Evolutionary conservation across 345 rosid genomes (phyloP).

Genomic region (Rhodomyrtus tomentosa): DNA sequence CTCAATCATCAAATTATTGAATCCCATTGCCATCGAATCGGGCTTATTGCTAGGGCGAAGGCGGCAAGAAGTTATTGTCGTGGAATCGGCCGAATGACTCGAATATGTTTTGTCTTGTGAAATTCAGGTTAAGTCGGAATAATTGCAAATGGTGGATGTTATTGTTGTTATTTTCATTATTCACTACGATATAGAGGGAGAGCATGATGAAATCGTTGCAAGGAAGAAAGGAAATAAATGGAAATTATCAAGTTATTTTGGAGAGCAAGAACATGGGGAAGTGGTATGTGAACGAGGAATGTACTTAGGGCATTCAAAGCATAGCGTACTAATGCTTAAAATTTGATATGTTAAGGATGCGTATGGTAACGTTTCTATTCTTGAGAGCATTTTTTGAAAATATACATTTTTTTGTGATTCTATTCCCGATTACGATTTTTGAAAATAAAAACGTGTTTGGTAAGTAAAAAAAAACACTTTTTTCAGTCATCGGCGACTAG

Average conservation of each 20-base stretch:
- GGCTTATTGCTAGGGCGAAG: not conserved
- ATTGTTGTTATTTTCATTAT: not conserved
- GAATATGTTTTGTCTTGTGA: accelerated
- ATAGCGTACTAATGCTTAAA: too few relatives aligned
- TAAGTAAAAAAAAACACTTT: too few relatives aligned
- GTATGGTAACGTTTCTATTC: too few relatives aligned
- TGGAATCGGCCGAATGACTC: not conserved
- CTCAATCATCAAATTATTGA: not conserved
- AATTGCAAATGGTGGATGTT: accelerated
- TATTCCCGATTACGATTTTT: too few relatives aligned
- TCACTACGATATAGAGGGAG: not conserved
- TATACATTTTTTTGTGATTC: too few relatives aligned
- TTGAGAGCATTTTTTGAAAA: too few relatives aligned
- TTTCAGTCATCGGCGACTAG: too few relatives aligned
- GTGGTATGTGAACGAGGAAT: not conserved
- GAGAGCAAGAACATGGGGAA: not conserved
- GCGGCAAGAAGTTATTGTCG: accelerated
- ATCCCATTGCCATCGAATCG: accelerated
- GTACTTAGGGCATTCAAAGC: too few relatives aligned
- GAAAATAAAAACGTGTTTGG: too few relatives aligned
- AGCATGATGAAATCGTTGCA: not conserved
- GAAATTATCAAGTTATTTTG: not conserved
- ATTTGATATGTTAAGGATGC: too few relatives aligned
- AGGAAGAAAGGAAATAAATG: not conserved
- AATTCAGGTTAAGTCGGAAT: accelerated